Conservation (phyloP, 164 flowering plant genomes). For the Litsea cubeba region DNA sequence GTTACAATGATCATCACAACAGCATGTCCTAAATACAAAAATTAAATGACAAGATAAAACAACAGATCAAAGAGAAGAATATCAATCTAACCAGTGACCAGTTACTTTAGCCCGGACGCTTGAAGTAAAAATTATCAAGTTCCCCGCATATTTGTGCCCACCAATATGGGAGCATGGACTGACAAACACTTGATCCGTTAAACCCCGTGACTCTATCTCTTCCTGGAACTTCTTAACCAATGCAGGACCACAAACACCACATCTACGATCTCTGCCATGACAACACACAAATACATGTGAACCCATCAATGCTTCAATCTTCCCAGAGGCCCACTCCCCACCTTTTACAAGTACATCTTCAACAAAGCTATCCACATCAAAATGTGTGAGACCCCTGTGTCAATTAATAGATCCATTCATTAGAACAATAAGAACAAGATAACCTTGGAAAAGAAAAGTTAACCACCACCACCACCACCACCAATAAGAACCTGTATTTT, state of each 20-base stretch:
- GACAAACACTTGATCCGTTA: conserved; percentile 56
- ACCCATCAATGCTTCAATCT: conserved; percentile 50
- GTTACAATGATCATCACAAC: not conserved
- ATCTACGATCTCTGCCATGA: conserved; percentile 80
- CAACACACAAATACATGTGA: conserved; percentile 83
- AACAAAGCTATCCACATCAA: conserved; percentile 66
- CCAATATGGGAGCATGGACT: conserved; percentile 88
- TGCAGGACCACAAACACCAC: conserved; percentile 95
- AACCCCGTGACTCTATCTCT: conserved; percentile 55
- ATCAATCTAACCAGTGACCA: conserved; percentile 70
- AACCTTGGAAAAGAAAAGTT: not conserved
- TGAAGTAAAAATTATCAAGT: conserved; percentile 63
- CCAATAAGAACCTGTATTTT: conserved; percentile 49
- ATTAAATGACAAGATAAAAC: not conserved
- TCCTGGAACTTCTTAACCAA: conserved; percentile 65
- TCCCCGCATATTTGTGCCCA: conserved; percentile 98
- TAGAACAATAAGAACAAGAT: conserved; percentile 1
- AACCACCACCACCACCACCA: not conserved
- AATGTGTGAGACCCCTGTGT: conserved; percentile 61
- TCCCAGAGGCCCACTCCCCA: conserved; percentile 55
- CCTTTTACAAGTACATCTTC: conserved; percentile 78
- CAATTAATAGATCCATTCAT: conserved; percentile 4
- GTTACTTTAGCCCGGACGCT: conserved; percentile 48
- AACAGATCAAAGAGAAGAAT: not conserved
- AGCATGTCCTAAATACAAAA: not conserved